Base-by-base conservation (phyloP, 192 early-diverging fungal species). In the Coemansia sp. region DNA sequence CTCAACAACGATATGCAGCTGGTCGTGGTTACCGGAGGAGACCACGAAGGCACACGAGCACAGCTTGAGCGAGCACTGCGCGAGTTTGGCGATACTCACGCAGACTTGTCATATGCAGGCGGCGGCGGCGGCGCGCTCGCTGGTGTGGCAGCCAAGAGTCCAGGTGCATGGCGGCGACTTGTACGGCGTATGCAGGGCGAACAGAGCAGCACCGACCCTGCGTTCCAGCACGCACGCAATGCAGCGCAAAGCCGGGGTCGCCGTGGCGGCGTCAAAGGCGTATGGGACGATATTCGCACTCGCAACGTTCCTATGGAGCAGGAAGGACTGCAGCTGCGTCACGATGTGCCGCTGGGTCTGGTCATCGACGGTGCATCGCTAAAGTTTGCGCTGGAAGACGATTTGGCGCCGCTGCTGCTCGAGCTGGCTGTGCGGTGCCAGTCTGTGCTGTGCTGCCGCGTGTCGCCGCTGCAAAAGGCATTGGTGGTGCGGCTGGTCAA, bases 401-500 rank as follows among this genome's bases (percentile, higher is more conserved):
- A 83, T 1, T 67, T 85, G 7, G 83, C 83, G 35, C 66, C 79
- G 25, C 66, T 87, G 32, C 75, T 96, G 4, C 72, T 97, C 27
- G 83, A 85, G 65, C 79, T 97, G 5, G 86, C 88, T 1, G 92
- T 86, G 57, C 84, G 85, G 10, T 96, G 96, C 75, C 80, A 86
- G 51, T 89, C 92, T 53, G 96, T 98, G 0, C 75, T 98, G 21
- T 97, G 94, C 66, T 97, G 94, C 75, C 93, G 96, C 64, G 96
- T 98, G 17, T 91, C 91, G 52, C 96, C 96, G 8, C 77, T 94
- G 41, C 96, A 98, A 76, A 98, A 98, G 84, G 94, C 95, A 5
- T 77, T 94, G 72, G 92, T 98, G 1, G 96, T 98, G n/a, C 81
- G 82, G 15, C 69, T 96, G 65, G 94, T 97, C 47, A 94, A 94